Evolutionary conservation across 2,329 filamentous ascomycete genomes (phyloP), one percentile per base, ranked within the genome.

Genomic region (Alternaria sp.): DNA sequence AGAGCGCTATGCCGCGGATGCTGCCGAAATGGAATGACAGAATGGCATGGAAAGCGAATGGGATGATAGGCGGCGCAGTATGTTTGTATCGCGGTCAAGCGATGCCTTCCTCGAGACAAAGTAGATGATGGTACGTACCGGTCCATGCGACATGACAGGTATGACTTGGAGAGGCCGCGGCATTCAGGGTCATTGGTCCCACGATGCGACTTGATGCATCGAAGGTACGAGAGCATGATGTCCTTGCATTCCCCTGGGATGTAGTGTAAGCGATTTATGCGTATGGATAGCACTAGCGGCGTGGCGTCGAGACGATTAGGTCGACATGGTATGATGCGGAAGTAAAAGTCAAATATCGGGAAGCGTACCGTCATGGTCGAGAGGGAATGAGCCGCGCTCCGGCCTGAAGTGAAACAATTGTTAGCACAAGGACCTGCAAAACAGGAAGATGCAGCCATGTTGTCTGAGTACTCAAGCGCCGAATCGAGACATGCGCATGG

Each of bases 61-160:
- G 7, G 6, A 33, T 2, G 9, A 15, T 1, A 37, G 2, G 4
- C 15, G 9, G 6, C 15, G 26, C 26, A 3, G 4, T 1, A 41
- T 41, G 37, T 41, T 41, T 21, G 3, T 20, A 15, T 26, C 2
- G 4, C 47, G 15, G 25, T n/a, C 8, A 6, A 21, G 45, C 8
- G 6, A 28, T 41, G 11, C 23, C 20, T 5, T 15, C 23, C 6
- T 46, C 8, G 25, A 20, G 21, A n/a, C n/a, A 37, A 37, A 25
- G 43, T 43, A 21, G 46, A 7, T 43, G 51, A 26, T 47, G 59
- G 57, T 71, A 83, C 90, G 78, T 84, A 97, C 94, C 90, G 89
- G 72, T 98, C 95, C 96, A 99, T 99, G 53, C 96, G 89, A 81
- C 96, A 99, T 54, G 88, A 84, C 58, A 99, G 84, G 80, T 99